A percentile compares a stretch with the other conserved stretches of the same genome.
Conservation (phyloP, 2,329 filamentous ascomycete species). For the Botrytis medusae region DNA sequence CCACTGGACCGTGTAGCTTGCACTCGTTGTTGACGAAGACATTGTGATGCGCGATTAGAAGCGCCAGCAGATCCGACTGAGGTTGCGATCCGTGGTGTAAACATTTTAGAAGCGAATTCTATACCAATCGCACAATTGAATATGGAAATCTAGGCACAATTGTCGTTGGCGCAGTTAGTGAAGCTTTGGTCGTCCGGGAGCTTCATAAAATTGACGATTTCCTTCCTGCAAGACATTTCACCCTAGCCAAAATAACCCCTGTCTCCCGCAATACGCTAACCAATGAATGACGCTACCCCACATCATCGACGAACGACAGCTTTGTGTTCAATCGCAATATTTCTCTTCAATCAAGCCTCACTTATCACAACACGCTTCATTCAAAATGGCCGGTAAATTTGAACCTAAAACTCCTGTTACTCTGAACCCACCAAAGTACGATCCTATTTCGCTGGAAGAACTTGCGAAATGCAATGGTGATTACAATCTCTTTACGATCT, state of each 20-base stretch:
- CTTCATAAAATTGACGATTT: conserved; percentile 3
- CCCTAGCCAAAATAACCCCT: neutral
- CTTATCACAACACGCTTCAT: neutral
- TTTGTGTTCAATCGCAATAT: neutral
- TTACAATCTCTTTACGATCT: conserved; percentile 36
- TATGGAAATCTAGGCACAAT: neutral
- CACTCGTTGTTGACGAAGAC: conserved; percentile 33
- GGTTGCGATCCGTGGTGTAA: conserved; percentile 30
- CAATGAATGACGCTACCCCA: conserved; percentile 21
- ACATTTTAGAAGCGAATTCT: conserved; percentile 29
- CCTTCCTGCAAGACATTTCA: conserved; percentile 17
- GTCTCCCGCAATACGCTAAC: conserved; percentile 14
- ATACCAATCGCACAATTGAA: neutral
- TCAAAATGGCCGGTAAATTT: conserved; percentile 63
- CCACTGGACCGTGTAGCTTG: conserved; percentile 22
- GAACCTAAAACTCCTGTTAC: conserved; percentile 75
- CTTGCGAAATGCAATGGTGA: conserved; percentile 81
- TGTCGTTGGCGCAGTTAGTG: neutral
- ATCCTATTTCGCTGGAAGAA: conserved; percentile 78
- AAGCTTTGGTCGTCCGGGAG: conserved; percentile 3
- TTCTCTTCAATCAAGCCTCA: neutral
- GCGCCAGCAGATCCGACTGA: conserved; percentile 26
- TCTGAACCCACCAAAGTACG: conserved; percentile 82
- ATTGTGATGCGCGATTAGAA: conserved; percentile 32
- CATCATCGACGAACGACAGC: conserved; percentile 13